phyloP scores from a whole-genome alignment of 257 asterid species.

The Lavandula angustifolia region DNA sequence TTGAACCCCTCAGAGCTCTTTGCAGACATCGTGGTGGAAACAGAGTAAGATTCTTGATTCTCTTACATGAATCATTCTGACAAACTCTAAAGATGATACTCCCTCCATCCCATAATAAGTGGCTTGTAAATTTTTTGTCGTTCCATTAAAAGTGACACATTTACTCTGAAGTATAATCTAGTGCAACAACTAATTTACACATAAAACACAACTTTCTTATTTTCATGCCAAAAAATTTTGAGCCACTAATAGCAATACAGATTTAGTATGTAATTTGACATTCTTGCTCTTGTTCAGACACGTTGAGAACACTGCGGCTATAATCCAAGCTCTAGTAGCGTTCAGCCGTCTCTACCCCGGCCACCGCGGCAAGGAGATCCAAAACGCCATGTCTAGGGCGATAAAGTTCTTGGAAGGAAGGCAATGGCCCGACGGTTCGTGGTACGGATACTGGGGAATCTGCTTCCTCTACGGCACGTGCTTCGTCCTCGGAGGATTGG shows the following conservation, averaged over 20 bases:
- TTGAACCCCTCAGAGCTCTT: conserved; percentile 16
- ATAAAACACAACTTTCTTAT: too few species aligned
- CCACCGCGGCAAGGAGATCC: neutral
- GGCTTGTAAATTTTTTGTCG: too few species aligned
- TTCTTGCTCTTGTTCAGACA: neutral
- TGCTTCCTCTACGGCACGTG: conserved; percentile 6
- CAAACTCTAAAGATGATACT: too few species aligned
- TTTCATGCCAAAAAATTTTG: too few species aligned
- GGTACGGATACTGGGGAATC: conserved; percentile 18
- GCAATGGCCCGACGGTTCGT: conserved; percentile 15
- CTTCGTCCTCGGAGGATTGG: neutral
- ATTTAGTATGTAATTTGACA: neutral
- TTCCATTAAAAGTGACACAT: too few species aligned
- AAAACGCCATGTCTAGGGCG: neutral
- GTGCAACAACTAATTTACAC: too few species aligned
- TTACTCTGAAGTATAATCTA: too few species aligned
- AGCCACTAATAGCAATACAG: neutral
- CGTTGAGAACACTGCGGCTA: neutral
- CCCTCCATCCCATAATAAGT: too few species aligned
- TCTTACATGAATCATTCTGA: too few species aligned
- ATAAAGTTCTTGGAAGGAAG: neutral
- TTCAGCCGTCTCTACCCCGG: neutral
- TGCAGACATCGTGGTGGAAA: neutral
- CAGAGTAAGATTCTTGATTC: conserved; percentile 1
- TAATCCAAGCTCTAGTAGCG: neutral